Percentiles rank a stretch among this genome's conserved stretches.
These are phyloP conservation scores for Dichotomopilus funicola DNA, from an alignment of 2,329 filamentous ascomycete species.

Conservation along the genomic window DNA sequence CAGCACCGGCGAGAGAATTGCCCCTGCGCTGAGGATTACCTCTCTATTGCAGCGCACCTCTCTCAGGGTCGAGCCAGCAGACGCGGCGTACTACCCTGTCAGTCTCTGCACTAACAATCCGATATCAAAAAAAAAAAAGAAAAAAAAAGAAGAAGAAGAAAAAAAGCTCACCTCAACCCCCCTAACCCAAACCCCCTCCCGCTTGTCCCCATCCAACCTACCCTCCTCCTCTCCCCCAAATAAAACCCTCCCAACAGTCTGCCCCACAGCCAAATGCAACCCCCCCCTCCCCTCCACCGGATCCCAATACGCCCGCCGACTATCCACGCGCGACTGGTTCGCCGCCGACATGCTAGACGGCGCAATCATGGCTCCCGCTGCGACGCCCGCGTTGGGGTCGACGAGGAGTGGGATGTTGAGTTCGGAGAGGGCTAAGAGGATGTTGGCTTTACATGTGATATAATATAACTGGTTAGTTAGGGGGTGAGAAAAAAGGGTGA, in stretches of 20 bases:
- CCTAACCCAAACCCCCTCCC: too few species aligned
- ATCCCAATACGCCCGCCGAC: conserved; percentile 36
- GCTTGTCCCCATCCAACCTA: too few species aligned
- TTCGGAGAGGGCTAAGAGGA: conserved; percentile 33
- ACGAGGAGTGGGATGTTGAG: conserved; percentile 32
- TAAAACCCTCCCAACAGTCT: conserved; percentile 26
- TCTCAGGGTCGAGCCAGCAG: neutral
- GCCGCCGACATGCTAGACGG: conserved; percentile 33
- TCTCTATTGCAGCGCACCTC: conserved; percentile 28
- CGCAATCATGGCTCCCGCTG: conserved; percentile 32
- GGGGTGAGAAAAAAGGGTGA: too few species aligned
- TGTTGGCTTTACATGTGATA: conserved; percentile 32
- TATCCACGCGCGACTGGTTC: conserved; percentile 37
- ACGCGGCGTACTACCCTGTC: too few species aligned
- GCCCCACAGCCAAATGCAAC: conserved; percentile 33
- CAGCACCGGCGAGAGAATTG: conserved; percentile 34
- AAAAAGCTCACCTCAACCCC: too few species aligned
- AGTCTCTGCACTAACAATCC: too few species aligned
- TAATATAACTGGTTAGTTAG: too few species aligned
- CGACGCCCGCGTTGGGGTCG: conserved; percentile 33
- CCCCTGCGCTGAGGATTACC: conserved; percentile 33
- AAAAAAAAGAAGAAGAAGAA: too few species aligned
- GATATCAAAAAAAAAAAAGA: too few species aligned
- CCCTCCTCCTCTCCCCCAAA: too few species aligned
- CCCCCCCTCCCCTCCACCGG: conserved; percentile 31